Conservation (phyloP, 208 protist genomes). For the Phytomonas sp. region DNA sequence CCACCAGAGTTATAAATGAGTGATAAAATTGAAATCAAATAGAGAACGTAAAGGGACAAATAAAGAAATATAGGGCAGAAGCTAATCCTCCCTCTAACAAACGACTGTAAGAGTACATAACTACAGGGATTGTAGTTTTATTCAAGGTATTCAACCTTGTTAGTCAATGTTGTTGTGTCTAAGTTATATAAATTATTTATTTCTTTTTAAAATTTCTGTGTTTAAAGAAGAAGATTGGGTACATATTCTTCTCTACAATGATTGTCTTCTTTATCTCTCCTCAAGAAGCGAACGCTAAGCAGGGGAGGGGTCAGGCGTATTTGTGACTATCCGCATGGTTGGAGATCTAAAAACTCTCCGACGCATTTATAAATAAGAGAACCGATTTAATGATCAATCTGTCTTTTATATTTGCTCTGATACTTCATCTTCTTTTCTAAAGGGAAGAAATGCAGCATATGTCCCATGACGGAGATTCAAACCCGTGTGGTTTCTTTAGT, state of each 20-base stretch:
- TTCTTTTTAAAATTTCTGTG: not conserved
- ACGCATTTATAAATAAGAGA: not conserved
- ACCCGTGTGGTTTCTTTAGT: not conserved
- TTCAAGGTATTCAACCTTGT: not conserved
- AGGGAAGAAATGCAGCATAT: conserved; percentile 1
- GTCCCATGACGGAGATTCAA: not conserved
- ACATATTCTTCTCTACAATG: not conserved
- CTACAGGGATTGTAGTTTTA: not conserved
- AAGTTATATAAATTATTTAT: not conserved
- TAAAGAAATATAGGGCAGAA: not conserved
- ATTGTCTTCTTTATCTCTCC: not conserved
- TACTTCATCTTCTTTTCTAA: conserved; percentile 2
- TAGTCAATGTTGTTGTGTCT: not conserved
- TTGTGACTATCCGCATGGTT: not conserved
- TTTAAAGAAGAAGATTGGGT: not conserved
- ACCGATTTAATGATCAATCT: too few species aligned
- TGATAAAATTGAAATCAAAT: not conserved
- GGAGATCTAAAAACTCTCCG: not conserved
- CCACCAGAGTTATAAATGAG: conserved; percentile 54
- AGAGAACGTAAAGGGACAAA: not conserved
- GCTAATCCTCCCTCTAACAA: not conserved
- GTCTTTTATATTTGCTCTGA: conserved; percentile 10
- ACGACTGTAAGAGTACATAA: not conserved
- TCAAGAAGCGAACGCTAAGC: not conserved
- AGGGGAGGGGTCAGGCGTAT: not conserved